Conservation (phyloP, 1,284 basidiomycete species). For the Gymnopus androsaceus region DNA sequence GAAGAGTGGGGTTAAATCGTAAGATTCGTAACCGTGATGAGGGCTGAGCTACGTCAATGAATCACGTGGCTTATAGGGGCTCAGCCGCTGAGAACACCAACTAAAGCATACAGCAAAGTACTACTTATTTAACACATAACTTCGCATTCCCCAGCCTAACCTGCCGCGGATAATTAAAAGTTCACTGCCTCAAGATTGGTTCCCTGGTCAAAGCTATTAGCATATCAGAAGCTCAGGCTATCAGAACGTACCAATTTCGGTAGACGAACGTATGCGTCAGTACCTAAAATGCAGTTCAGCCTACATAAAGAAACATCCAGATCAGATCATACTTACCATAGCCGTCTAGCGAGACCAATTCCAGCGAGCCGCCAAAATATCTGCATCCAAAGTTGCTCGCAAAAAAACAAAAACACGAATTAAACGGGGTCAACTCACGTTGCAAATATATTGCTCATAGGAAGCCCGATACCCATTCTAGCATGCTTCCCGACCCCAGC, state of each 20-base stretch:
- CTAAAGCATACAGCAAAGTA: too few relatives aligned
- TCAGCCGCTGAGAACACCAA: too few relatives aligned
- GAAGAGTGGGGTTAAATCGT: not conserved
- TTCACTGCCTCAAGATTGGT: conserved; percentile 43
- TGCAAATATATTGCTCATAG: conserved; percentile 85
- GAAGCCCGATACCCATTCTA: conserved; percentile 76
- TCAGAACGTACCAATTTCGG: conserved; percentile 75
- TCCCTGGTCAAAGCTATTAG: conserved; percentile 47
- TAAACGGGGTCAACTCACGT: conserved; percentile 49
- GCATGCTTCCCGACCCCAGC: conserved; percentile 56
- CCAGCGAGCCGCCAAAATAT: conserved; percentile 81
- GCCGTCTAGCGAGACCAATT: conserved; percentile 81
- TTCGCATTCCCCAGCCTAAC: too few relatives aligned
- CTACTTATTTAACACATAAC: not conserved
- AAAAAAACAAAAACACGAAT: not conserved
- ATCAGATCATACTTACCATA: conserved; percentile 57
- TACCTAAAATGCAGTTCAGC: conserved; percentile 49
- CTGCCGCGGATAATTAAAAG: conserved; percentile 9
- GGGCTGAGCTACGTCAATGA: not conserved
- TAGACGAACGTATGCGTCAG: conserved; percentile 78
- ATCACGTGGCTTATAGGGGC: conserved; percentile 1
- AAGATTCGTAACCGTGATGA: too few relatives aligned
- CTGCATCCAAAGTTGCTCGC: conserved; percentile 34
- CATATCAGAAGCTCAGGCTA: conserved; percentile 71
- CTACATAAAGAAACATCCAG: not conserved